Conservation (phyloP, 2,329 filamentous ascomycete species). For the Colletotrichum tropicale region DNA sequence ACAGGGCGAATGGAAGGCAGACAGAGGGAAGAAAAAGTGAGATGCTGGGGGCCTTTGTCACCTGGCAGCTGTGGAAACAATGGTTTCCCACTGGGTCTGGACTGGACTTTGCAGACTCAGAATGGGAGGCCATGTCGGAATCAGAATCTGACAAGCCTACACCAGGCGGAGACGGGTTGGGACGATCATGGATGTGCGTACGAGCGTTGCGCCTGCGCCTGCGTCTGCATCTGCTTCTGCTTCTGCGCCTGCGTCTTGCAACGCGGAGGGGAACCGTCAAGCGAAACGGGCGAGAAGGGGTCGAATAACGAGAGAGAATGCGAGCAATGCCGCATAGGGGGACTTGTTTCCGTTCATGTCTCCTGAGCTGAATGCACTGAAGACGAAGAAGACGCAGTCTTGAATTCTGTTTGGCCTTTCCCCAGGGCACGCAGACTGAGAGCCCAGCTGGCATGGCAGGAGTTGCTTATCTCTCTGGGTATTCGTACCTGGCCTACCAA, state of each 20-base stretch:
- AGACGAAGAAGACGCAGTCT: background rate
- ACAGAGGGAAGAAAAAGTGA: background rate
- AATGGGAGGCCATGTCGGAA: background rate
- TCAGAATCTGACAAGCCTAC: background rate
- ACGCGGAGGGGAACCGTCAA: background rate
- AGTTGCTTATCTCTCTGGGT: background rate
- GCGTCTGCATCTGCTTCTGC: background rate
- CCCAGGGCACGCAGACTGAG: background rate
- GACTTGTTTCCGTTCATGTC: background rate
- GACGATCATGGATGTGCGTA: slow-evolving; percentile 10
- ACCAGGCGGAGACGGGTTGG: background rate
- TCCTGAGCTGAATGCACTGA: background rate
- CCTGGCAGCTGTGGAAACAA: background rate
- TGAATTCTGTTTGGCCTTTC: background rate
- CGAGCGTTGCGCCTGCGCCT: background rate
- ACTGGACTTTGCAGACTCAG: background rate
- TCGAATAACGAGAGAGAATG: background rate
- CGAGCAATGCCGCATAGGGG: background rate
- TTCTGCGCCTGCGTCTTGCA: slow-evolving; percentile 12
- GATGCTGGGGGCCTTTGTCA: background rate
- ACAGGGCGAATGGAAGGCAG: background rate
- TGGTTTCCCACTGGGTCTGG: background rate
- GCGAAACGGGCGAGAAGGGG: background rate
- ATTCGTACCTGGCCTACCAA: background rate
- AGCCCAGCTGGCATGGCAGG: background rate